Conservation (phyloP, 2,329 filamentous ascomycete species). For the Tolypocladium tropicale region DNA sequence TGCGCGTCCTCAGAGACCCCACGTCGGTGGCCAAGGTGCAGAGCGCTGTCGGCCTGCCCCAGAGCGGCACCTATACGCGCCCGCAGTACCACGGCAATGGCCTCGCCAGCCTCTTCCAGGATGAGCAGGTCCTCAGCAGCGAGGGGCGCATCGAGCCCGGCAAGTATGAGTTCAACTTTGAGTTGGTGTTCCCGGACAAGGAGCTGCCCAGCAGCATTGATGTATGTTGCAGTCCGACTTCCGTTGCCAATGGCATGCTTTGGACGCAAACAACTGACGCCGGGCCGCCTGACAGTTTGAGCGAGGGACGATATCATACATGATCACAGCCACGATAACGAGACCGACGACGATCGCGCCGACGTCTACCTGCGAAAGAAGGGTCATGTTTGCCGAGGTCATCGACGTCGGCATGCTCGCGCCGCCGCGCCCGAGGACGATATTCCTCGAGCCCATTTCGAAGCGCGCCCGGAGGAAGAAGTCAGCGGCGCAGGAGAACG, state of each 20-base stretch:
- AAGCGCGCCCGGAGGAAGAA: constrained; percentile 56
- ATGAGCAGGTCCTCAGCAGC: constrained; percentile 70
- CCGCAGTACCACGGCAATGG: constrained; percentile 63
- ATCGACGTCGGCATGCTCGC: constrained; percentile 73
- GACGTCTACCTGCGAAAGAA: constrained; percentile 68
- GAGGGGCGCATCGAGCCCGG: constrained; percentile 66
- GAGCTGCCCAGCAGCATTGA: constrained; percentile 86
- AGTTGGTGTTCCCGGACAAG: constrained; percentile 58
- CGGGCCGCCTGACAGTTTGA: constrained; percentile 60
- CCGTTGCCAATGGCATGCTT: background rate
- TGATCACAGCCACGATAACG: constrained; percentile 82
- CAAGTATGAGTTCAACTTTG: constrained; percentile 70
- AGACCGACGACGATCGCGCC: constrained; percentile 79
- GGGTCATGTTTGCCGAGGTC: constrained; percentile 68
- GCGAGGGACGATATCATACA: constrained; percentile 83
- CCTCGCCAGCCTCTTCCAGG: constrained; percentile 71
- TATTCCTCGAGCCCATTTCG: constrained; percentile 82
- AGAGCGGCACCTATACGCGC: constrained; percentile 25
- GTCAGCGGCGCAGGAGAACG: constrained; percentile 32
- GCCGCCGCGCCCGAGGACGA: constrained; percentile 67
- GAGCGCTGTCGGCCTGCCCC: constrained; percentile 28
- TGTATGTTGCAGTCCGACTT: constrained; percentile 42
- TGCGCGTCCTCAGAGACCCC: constrained; percentile 66
- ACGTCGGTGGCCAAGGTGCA: constrained; percentile 44
- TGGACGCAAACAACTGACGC: constrained; percentile 2